Evolutionary conservation across 768 basidiomycete genomes (phyloP), one percentile per base, ranked within the genome.

Genomic region (Solioccasus polychromus): DNA sequence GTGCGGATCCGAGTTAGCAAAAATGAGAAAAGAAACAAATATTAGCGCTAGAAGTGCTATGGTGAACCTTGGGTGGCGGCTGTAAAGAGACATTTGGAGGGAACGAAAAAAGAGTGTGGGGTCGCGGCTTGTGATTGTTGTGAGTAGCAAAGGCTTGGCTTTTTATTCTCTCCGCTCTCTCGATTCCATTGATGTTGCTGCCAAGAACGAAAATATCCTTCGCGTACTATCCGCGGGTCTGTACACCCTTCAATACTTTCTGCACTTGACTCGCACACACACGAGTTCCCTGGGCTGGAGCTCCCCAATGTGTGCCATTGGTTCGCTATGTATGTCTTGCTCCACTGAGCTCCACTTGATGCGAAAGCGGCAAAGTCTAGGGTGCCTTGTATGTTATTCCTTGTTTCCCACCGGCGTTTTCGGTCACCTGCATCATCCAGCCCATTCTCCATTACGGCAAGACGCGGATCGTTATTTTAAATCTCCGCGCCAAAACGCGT

Each of bases 401-500:
- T n/a, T n/a, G n/a, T n/a, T n/a, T n/a, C n/a, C n/a, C n/a, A n/a
- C n/a, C n/a, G n/a, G n/a, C n/a, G n/a, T n/a, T n/a, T n/a, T n/a
- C n/a, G n/a, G n/a, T n/a, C n/a, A n/a, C n/a, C n/a, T n/a, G 12
- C 28, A 12, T 29, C 28, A 29, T 12, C 28, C n/a, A n/a, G 28
- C 28, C 28, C 28, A 12, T 29, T 32, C 14, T 8, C 14, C 5
- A 11, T 36, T 58, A 58, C 56, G 57, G 43, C 57, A 52, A 26
- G 19, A 30, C 56, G 31, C 57, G 57, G 24, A 44, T 47, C 40
- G 6, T 29, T 25, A 30, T 4, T 14, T 64, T 64, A 11, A 50
- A 49, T 60, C 63, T 65, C 63, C 63, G 63, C 58, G 15, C 45
- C 39, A 67, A 65, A 67, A 59, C 63, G 63, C 66, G 64, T 67